phyloP scores from a whole-genome alignment of 345 rosid species.

The Populus ilicifolia region DNA sequence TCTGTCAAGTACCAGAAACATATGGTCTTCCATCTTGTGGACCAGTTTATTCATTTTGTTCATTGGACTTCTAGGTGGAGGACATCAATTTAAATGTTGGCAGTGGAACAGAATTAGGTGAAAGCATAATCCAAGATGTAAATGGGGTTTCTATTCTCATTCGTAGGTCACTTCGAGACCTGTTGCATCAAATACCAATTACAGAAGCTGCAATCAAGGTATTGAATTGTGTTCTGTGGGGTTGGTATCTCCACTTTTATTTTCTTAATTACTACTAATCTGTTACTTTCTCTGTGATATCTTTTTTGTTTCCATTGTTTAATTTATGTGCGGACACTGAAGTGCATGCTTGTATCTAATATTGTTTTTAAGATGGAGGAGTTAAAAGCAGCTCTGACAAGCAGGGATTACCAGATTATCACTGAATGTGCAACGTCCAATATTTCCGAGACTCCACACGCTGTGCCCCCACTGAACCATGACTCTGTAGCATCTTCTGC shows the following conservation, averaged over 20 bases:
- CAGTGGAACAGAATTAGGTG: slow-evolving; percentile 66
- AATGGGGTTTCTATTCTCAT: slow-evolving; percentile 83
- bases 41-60: background rate
- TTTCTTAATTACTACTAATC: background rate
- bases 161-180: slow-evolving; percentile 79
- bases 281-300: background rate
- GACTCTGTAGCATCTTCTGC: slow-evolving; percentile 7
- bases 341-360: slow-evolving; percentile 15
- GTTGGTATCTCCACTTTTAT: slow-evolving; percentile 1
- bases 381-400: slow-evolving; percentile 73
- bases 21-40: slow-evolving; percentile 1
- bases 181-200: slow-evolving; percentile 77
- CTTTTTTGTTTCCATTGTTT: slow-evolving; percentile 5
- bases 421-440: slow-evolving; percentile 84
- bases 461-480: slow-evolving; percentile 52
- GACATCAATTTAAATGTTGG: slow-evolving; percentile 95
- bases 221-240: slow-evolving; percentile 14
- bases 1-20: background rate
- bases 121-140: slow-evolving; percentile 87
- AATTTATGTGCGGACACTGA: background rate
- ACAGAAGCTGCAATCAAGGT: slow-evolving; percentile 74
- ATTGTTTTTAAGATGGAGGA: slow-evolving; percentile 63
- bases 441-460: slow-evolving; percentile 69
- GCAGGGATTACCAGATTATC: slow-evolving; percentile 82
- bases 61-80: slow-evolving; percentile 50